Evolutionary conservation across 140 eudicot species (phyloP).

Genomic region (Bidens hawaiensis): DNA sequence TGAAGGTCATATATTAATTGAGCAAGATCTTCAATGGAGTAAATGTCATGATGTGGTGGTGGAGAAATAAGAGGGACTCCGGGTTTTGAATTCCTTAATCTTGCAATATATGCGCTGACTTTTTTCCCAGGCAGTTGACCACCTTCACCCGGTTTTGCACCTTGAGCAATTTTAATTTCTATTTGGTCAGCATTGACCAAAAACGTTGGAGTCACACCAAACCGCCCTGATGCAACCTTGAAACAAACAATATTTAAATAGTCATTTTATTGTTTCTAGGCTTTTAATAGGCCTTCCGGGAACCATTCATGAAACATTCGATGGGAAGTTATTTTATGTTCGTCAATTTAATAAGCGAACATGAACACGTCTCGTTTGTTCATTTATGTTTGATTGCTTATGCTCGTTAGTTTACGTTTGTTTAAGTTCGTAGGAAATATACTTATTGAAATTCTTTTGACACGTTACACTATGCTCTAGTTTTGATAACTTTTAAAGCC

Average conservation of each 20-base stretch:
- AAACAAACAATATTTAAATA: slow-evolving; percentile 18
- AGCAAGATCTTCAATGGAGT: slow-evolving; percentile 99
- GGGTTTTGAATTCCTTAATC: slow-evolving; percentile 96
- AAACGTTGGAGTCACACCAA: slow-evolving; percentile 99
- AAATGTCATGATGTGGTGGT: slow-evolving; percentile 98
- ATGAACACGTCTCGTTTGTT: too few species aligned
- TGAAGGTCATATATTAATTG: slow-evolving; percentile 96
- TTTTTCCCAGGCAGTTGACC: slow-evolving; percentile 99
- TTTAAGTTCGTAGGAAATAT: too few species aligned
- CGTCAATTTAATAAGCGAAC: too few species aligned
- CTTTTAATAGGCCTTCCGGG: too few species aligned
- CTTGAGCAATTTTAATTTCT: slow-evolving; percentile 98
- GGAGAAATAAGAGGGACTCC: slow-evolving; percentile 99
- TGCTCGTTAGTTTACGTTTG: too few species aligned
- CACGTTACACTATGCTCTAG: too few species aligned
- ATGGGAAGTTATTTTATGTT: too few species aligned
- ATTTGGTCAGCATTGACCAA: slow-evolving; percentile 95
- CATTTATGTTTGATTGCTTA: too few species aligned
- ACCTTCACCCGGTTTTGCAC: slow-evolving; percentile 99
- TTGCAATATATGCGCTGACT: slow-evolving; percentile 98
- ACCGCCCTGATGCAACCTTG: slow-evolving; percentile 99
- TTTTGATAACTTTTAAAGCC: too few species aligned
- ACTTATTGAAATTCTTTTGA: too few species aligned
- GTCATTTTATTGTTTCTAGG: slow-evolving; percentile 8
- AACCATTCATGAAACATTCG: too few species aligned